Conservation (phyloP, 2,329 filamentous ascomycete species). For the Xylariaceae sp. region DNA sequence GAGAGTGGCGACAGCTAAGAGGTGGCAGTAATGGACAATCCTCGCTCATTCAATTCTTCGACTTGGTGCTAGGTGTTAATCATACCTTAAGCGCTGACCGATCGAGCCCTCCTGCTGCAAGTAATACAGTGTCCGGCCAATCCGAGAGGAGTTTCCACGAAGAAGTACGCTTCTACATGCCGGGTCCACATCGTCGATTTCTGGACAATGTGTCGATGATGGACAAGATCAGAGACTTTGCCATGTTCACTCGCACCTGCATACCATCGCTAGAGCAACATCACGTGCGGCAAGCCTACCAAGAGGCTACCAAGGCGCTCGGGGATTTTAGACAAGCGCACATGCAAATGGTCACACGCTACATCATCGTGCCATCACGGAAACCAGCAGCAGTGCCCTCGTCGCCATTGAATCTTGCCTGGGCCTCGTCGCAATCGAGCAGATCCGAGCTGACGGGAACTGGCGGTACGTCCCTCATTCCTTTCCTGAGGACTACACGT, state of each 20-base stretch:
- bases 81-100: slow-evolving; percentile 50
- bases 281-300: slow-evolving; percentile 50
- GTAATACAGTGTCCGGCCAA: slow-evolving; percentile 6
- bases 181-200: slow-evolving; percentile 75
- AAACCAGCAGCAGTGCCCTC: slow-evolving; percentile 27
- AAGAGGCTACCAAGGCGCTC: slow-evolving; percentile 71
- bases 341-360: slow-evolving; percentile 83
- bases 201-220: slow-evolving; percentile 65
- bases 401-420: slow-evolving; percentile 40
- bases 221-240: slow-evolving; percentile 71
- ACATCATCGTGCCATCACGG: slow-evolving; percentile 76
- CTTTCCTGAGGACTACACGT: slow-evolving; percentile 82
- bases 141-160: slow-evolving; percentile 42
- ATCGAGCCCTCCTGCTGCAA: slow-evolving; percentile 5
- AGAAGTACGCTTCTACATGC: slow-evolving; percentile 82
- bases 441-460: slow-evolving; percentile 66
- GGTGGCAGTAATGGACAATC: slow-evolving; percentile 93
- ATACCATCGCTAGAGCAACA: slow-evolving; percentile 39
- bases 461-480: slow-evolving; percentile 80
- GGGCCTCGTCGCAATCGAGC: slow-evolving; percentile 35
- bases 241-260: slow-evolving; percentile 24
- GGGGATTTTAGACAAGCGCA: slow-evolving; percentile 77
- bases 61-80: slow-evolving; percentile 78
- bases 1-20: slow-evolving; percentile 71
- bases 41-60: slow-evolving; percentile 89